phyloP scores from a whole-genome alignment of 2,329 filamentous ascomycete genomes.

The Harringtonia aguacate region DNA sequence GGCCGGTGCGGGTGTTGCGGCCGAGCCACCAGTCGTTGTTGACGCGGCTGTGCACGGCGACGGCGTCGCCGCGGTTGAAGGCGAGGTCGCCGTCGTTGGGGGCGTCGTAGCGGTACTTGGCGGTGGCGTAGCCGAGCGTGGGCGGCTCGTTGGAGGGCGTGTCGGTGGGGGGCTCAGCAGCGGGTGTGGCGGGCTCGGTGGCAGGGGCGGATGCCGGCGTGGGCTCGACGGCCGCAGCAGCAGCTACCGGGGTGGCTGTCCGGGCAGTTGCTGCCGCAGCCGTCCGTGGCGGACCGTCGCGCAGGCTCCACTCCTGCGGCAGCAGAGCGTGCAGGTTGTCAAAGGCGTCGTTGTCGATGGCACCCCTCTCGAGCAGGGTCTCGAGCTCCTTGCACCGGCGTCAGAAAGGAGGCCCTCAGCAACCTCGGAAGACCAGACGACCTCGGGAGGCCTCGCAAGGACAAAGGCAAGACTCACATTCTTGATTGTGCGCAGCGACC shows the following conservation, averaged over 20 bases:
- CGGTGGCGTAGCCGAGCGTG: slow-evolving; percentile 62
- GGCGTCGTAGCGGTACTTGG: slow-evolving; percentile 74
- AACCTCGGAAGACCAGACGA: too few relatives aligned
- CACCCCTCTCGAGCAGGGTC: slow-evolving; percentile 66
- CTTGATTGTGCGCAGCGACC: slow-evolving; percentile 79
- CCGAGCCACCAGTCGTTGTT: slow-evolving; percentile 98
- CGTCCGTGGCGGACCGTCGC: slow-evolving; percentile 24
- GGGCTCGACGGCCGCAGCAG: slow-evolving; percentile 13
- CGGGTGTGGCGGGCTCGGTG: slow-evolving; percentile 23
- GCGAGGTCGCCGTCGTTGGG: slow-evolving; percentile 72
- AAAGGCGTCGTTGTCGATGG: slow-evolving; percentile 67
- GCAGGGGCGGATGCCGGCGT: slow-evolving; percentile 29
- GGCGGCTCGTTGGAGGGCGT: slow-evolving; percentile 32
- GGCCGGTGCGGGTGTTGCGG: slow-evolving; percentile 67
- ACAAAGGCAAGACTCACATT: slow-evolving; percentile 58
- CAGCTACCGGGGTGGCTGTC: slow-evolving; percentile 15
- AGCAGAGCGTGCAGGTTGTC: slow-evolving; percentile 65
- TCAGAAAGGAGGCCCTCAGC: too few relatives aligned
- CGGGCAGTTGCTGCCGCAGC: slow-evolving; percentile 20
- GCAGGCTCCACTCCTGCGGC: slow-evolving; percentile 57
- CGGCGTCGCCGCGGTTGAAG: slow-evolving; percentile 68
- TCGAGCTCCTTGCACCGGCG: slow-evolving; percentile 10
- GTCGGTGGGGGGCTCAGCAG: slow-evolving; percentile 28
- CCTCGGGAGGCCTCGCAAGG: too few relatives aligned
- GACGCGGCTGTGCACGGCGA: slow-evolving; percentile 83